Evolutionary conservation across 2,329 filamentous ascomycete species (phyloP).

Genomic region (Aureobasidium sp.): DNA sequence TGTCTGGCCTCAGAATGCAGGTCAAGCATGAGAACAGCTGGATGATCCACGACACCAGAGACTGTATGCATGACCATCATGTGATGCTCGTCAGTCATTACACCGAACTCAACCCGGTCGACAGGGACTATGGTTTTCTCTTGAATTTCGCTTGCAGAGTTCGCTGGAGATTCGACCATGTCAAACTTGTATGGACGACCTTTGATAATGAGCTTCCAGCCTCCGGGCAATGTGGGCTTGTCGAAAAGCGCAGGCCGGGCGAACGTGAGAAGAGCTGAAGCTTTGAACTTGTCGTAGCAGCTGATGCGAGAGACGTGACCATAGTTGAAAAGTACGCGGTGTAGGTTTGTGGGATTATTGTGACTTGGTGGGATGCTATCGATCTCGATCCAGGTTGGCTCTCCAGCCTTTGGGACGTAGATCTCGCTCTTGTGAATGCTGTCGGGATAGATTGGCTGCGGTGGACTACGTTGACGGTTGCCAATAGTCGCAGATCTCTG

Average conservation of each 20-base stretch:
- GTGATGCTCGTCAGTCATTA: constrained; percentile 42
- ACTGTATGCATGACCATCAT: constrained; percentile 54
- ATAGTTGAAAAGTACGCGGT: neutral
- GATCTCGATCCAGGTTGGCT: neutral
- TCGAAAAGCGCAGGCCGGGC: neutral
- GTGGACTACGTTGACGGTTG: neutral
- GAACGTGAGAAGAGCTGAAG: neutral
- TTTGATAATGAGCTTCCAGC: neutral
- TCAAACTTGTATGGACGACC: neutral
- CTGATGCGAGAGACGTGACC: neutral
- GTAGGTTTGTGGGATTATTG: neutral
- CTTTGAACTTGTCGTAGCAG: neutral
- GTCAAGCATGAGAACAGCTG: constrained; percentile 7
- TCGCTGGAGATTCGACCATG: neutral
- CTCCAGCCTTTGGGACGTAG: neutral
- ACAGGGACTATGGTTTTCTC: constrained; percentile 17
- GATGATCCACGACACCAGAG: neutral
- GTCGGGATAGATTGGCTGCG: neutral
- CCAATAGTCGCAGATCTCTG: neutral
- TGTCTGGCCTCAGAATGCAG: constrained; percentile 3
- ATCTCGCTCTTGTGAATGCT: neutral
- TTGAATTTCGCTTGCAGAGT: constrained; percentile 6
- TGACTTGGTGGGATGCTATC: neutral
- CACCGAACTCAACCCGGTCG: constrained; percentile 51
- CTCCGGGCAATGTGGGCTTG: neutral